These are phyloP conservation scores for Corynespora cassiicola DNA, from an alignment of 2,329 filamentous ascomycete species.

Conservation along the genomic window DNA sequence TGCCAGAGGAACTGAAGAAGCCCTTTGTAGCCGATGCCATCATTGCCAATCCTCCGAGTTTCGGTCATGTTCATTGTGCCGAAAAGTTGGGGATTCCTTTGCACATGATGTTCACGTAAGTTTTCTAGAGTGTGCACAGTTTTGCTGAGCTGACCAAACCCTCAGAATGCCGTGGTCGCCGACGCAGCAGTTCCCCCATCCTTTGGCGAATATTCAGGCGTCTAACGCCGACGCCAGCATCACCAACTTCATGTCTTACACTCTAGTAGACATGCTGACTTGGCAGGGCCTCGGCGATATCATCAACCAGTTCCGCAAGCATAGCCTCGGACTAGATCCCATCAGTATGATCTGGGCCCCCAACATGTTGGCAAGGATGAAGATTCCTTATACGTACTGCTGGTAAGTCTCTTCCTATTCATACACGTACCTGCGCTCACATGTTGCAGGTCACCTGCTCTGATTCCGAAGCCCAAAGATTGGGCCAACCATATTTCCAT, in stretches of 20 bases:
- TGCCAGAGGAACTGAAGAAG: slow-evolving; percentile 40
- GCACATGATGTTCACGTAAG: slow-evolving; percentile 88
- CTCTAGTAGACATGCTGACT: slow-evolving; percentile 87
- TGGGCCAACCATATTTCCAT: slow-evolving; percentile 51
- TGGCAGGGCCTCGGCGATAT: slow-evolving; percentile 93
- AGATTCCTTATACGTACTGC: slow-evolving; percentile 87
- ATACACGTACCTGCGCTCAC: too few species aligned
- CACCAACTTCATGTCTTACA: slow-evolving; percentile 84
- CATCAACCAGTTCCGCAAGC: slow-evolving; percentile 84
- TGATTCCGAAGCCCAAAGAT: slow-evolving; percentile 55
- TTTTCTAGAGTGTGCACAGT: slow-evolving; percentile 21
- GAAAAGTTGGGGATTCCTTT: slow-evolving; percentile 77
- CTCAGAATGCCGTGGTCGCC: slow-evolving; percentile 85
- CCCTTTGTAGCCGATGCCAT: slow-evolving; percentile 87
- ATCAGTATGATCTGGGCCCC: slow-evolving; percentile 84
- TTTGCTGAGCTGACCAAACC: slow-evolving; percentile 9
- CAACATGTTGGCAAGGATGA: slow-evolving; percentile 75
- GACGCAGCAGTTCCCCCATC: slow-evolving; percentile 84
- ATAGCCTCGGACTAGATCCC: slow-evolving; percentile 75
- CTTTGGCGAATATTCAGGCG: slow-evolving; percentile 80
- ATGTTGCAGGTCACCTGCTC: slow-evolving; percentile 42
- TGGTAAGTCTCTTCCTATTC: slow-evolving; percentile 59
- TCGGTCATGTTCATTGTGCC: slow-evolving; percentile 77
- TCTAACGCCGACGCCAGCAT: slow-evolving; percentile 77
- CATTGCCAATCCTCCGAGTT: slow-evolving; percentile 79